Evolutionary conservation across 2,329 filamentous ascomycete species (phyloP).

Genomic region (Trichoderma semiorbis): DNA sequence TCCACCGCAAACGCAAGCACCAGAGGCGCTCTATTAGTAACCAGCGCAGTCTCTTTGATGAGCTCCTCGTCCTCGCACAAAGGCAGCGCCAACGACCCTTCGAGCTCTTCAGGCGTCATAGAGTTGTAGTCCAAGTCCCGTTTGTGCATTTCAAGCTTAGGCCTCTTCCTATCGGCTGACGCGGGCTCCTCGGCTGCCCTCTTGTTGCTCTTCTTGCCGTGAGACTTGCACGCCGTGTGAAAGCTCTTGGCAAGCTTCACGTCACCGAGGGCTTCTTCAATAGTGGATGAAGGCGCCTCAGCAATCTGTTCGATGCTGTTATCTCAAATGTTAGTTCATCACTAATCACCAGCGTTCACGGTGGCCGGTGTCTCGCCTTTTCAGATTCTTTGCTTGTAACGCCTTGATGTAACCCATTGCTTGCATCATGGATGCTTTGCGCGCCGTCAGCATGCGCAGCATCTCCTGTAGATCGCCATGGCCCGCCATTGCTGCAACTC

Average conservation of each 20-base stretch:
- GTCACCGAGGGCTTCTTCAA: conserved; percentile 48
- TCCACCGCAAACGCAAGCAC: conserved; percentile 76
- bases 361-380: conserved; percentile 45
- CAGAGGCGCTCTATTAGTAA: conserved; percentile 78
- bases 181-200: conserved; percentile 26
- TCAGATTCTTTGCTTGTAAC: conserved; percentile 52
- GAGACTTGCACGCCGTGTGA: conserved; percentile 53
- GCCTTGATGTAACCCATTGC: conserved; percentile 58
- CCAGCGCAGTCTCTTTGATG: conserved; percentile 55
- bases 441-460: conserved; percentile 56
- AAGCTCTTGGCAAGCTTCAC: conserved; percentile 48
- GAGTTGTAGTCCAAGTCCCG: conserved; percentile 38
- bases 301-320: conserved; percentile 56
- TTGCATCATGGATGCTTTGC: conserved; percentile 56
- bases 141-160: conserved; percentile 33
- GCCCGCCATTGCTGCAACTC: conserved; percentile 44
- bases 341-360: background rate
- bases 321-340: background rate
- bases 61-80: conserved; percentile 54
- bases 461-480: conserved; percentile 60
- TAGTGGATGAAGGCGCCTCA: conserved; percentile 41
- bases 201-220: conserved; percentile 41
- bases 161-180: conserved; percentile 29
- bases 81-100: conserved; percentile 60
- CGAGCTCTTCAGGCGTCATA: conserved; percentile 55